Evolutionary conservation across 2,329 filamentous ascomycete species (phyloP).

Genomic region (Alternaria sp.): DNA sequence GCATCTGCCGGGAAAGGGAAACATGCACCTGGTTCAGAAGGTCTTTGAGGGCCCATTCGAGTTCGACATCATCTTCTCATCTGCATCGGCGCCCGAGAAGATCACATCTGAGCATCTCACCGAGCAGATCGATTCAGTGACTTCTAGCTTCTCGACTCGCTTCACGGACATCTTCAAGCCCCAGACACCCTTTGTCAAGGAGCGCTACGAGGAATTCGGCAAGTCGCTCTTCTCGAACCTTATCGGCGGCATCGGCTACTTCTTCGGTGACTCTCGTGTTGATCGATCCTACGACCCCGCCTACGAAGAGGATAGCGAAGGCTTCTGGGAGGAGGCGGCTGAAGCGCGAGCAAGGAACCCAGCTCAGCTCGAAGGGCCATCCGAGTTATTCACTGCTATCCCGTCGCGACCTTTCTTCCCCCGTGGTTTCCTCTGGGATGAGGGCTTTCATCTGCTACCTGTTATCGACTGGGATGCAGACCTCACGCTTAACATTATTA

Average conservation of each 20-base stretch:
- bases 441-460: constrained; percentile 92
- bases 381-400: constrained; percentile 87
- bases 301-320: constrained; percentile 93
- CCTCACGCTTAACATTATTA: constrained; percentile 80
- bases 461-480: constrained; percentile 95
- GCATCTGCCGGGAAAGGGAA: constrained; percentile 73
- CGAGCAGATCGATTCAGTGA: constrained; percentile 69
- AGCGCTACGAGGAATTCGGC: constrained; percentile 78
- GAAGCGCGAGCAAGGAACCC: constrained; percentile 74
- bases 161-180: constrained; percentile 77
- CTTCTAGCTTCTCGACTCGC: constrained; percentile 73
- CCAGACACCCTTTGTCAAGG: constrained; percentile 74
- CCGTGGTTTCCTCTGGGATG: constrained; percentile 95
- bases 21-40: constrained; percentile 89
- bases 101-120: constrained; percentile 70
- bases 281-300: constrained; percentile 91
- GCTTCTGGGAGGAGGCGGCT: constrained; percentile 92
- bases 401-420: constrained; percentile 97
- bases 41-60: constrained; percentile 87
- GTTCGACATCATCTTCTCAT: constrained; percentile 92
- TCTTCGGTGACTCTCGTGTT: constrained; percentile 85
- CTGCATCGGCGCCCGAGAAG: constrained; percentile 66
- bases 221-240: constrained; percentile 94
- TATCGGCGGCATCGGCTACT: constrained; percentile 92
- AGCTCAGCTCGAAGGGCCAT: constrained; percentile 78